Base-by-base conservation (phyloP, 1,139 yeast species). In the Magnusiomyces magnusii region DNA sequence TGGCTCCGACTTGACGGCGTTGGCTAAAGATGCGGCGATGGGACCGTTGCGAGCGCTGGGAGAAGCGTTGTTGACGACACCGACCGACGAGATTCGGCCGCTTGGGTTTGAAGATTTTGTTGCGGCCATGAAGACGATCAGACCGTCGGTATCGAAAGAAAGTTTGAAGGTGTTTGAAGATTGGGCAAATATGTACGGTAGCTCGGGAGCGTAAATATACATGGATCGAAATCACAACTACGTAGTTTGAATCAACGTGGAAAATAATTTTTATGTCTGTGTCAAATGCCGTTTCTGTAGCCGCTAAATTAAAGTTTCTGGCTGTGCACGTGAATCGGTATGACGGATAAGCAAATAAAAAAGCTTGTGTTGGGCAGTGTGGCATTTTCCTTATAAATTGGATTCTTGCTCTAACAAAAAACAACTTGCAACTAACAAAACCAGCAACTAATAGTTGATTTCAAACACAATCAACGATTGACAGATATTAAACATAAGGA, bases 11-110 rank as follows among this genome's bases (percentile, higher is more conserved):
- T 82, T 93, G 54, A 93, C 98, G 0, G 96, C 98, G 0, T 76
- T 93, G 65, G 97, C 98, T 1, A 93, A 93, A 71, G 99, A 93
- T 72, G 95, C 97, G 1, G 99, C 99, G 1, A 92, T 93, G 97
- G 97, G 98, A 0, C 99, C 99, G 0, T 75, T 95, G 58, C 78
- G 99, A 64, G 86, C 92, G 39, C 77, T 93, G 41, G 99, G 99
- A 2, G 98, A 93, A 63, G 85, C 88, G 59, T 78, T 95, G 61
- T 76, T 95, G 62, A 81, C 84, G 65, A 92, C 97, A 0, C 88
- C 93, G 5, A 86, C 93, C 25, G 96, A 89, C 58, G 86, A 85
- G 64, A 92, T 95, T 60, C 76, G 99, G 60, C 87, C 97, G 0
- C 84, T 95, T 63, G 80, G 80, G 49, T 74, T 91, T 57, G 78